A percentile compares a stretch with the other conserved stretches of the same genome.
Evolutionary conservation across 1,284 basidiomycete genomes (phyloP).

Genomic region (Coniferiporia sulphurascens): DNA sequence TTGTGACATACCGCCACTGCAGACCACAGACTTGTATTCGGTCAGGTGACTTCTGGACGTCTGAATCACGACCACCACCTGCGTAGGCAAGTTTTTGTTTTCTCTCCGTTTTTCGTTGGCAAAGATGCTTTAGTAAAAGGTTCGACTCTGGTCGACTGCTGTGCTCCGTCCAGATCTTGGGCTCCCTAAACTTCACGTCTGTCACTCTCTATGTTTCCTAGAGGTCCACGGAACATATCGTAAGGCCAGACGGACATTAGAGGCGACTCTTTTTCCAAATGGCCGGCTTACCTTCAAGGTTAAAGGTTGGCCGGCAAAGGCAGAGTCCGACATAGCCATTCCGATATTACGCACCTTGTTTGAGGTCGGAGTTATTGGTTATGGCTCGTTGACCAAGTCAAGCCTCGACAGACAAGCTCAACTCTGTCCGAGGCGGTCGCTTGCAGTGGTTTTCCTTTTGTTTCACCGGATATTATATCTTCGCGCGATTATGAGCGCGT

Average conservation of each 20-base stretch:
- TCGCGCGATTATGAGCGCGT: constrained; percentile 30
- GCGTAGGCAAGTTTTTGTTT: constrained; percentile 17
- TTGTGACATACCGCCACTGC: too few species aligned
- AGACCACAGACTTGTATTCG: background rate
- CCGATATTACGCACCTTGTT: constrained; percentile 6
- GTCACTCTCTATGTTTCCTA: constrained; percentile 36
- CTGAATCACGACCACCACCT: constrained; percentile 1
- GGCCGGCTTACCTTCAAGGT: constrained; percentile 29
- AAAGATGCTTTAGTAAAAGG: constrained; percentile 45
- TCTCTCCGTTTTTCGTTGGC: constrained; percentile 18
- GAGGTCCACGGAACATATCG: constrained; percentile 36
- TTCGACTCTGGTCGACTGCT: constrained; percentile 34
- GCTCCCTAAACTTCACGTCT: constrained; percentile 29
- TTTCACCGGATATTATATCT: constrained; percentile 25
- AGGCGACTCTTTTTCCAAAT: constrained; percentile 26
- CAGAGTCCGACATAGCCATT: constrained; percentile 32
- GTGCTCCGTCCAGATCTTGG: constrained; percentile 19
- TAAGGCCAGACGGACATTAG: constrained; percentile 44
- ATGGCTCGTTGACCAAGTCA: constrained; percentile 25
- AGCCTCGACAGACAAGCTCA: constrained; percentile 27
- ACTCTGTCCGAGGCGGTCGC: constrained; percentile 34
- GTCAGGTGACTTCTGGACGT: background rate
- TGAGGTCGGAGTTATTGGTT: constrained; percentile 12
- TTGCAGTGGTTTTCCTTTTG: constrained; percentile 35
- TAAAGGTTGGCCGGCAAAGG: constrained; percentile 37